Percentiles rank a stretch among this genome's conserved stretches.
These are phyloP conservation scores for Rhamnella rubrinervis DNA, from an alignment of 331 rosid genomes.

Conservation along the genomic window DNA sequence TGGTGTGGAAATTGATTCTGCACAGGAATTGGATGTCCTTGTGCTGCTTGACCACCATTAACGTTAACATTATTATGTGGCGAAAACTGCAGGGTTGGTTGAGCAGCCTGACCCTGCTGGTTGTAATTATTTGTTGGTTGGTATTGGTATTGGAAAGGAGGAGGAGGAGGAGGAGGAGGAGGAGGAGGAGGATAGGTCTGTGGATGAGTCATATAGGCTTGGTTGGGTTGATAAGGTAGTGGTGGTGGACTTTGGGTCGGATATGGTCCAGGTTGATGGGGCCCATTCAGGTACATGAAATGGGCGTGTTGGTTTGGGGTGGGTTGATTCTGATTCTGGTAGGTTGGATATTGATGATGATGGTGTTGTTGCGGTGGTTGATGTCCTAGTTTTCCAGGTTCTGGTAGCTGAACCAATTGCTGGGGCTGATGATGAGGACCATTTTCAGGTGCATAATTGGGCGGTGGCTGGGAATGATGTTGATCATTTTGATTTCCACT, in stretches of 20 bases:
- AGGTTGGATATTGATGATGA: slow-evolving; percentile 1
- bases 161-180: slow-evolving; percentile 5
- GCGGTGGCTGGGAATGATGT: too few relatives aligned
- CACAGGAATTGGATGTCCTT: slow-evolving; percentile 10
- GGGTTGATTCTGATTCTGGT: slow-evolving; percentile 6
- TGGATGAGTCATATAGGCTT: too few relatives aligned
- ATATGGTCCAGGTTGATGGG: slow-evolving; percentile 2
- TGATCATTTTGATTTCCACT: too few relatives aligned
- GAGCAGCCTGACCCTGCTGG: not conserved
- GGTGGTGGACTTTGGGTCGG: not conserved
- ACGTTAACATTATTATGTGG: too few relatives aligned
- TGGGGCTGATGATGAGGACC: too few relatives aligned
- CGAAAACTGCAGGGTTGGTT: not conserved
- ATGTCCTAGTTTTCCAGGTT: not conserved
- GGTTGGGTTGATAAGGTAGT: not conserved
- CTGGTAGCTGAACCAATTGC: not conserved
- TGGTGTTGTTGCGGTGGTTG: slow-evolving; percentile 1
- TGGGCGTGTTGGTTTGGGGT: not conserved
- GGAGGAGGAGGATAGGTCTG: slow-evolving; percentile 4
- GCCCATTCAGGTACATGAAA: slow-evolving; percentile 6
- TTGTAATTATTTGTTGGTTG: not conserved
- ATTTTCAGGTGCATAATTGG: too few relatives aligned
- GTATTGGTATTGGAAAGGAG: not conserved
- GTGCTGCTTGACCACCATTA: not conserved
- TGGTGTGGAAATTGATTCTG: slow-evolving; percentile 9